Evolutionary conservation across 768 basidiomycete species (phyloP).

Genomic region (Asterophora parasitica): DNA sequence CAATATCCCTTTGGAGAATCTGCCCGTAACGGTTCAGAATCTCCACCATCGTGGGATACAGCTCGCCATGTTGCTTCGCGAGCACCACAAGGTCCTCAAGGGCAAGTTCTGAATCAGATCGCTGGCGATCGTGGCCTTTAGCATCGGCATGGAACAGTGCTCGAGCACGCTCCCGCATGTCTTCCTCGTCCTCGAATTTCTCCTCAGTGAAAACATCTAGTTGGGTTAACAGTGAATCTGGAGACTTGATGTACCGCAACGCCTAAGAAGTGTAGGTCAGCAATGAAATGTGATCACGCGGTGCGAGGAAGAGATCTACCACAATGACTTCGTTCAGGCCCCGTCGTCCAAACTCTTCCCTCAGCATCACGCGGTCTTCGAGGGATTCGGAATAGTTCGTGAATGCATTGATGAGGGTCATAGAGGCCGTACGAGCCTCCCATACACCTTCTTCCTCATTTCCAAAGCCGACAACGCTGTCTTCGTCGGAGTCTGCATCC

Average conservation of each 20-base stretch:
- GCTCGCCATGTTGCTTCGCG: constrained; percentile 56
- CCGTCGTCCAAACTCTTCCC: constrained; percentile 79
- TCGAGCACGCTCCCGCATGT: constrained; percentile 63
- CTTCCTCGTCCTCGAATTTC: constrained; percentile 86
- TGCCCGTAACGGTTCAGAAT: constrained; percentile 52
- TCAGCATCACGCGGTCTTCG: constrained; percentile 71
- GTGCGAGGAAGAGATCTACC: constrained; percentile 43
- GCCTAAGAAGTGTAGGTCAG: constrained; percentile 36
- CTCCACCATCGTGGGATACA: constrained; percentile 58
- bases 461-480: constrained; percentile 28
- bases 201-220: constrained; percentile 82
- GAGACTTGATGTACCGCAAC: constrained; percentile 23
- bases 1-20: constrained; percentile 55
- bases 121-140: constrained; percentile 26
- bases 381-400: constrained; percentile 70
- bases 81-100: constrained; percentile 58
- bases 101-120: constrained; percentile 48
- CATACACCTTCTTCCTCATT: constrained; percentile 67
- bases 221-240: constrained; percentile 59
- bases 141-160: constrained; percentile 24
- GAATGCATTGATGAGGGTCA: constrained; percentile 78
- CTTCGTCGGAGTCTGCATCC: constrained; percentile 30
- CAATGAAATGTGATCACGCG: background rate
- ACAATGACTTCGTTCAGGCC: constrained; percentile 82
- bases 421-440: constrained; percentile 73